phyloP scores from a whole-genome alignment of 805 yeast species.

The Kodamaea leandrae region DNA sequence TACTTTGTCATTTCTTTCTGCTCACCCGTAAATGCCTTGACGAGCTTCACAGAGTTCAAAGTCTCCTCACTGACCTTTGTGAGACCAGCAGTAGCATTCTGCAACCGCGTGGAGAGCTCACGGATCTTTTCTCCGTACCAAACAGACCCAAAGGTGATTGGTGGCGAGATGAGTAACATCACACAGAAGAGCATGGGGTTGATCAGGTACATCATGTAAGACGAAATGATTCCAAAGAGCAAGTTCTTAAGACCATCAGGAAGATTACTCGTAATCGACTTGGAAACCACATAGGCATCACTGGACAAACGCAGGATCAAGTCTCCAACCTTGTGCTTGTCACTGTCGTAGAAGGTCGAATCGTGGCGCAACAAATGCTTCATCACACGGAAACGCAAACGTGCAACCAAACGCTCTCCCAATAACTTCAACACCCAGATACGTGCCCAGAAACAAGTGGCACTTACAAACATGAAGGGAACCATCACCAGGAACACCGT shows the following conservation, averaged over 20 bases:
- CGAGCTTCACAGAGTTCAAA: constrained; percentile 40
- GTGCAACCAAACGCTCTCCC: constrained; percentile 45
- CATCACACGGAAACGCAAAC: constrained; percentile 42
- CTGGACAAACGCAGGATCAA: constrained; percentile 43
- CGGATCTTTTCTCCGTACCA: constrained; percentile 46
- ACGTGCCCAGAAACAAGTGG: constrained; percentile 47
- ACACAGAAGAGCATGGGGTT: constrained; percentile 43
- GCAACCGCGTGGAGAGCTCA: constrained; percentile 38
- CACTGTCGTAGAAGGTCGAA: constrained; percentile 40
- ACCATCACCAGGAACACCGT: constrained; percentile 42
- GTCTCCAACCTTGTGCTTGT: constrained; percentile 46
- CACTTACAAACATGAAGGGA: constrained; percentile 43
- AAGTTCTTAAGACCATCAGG: constrained; percentile 46
- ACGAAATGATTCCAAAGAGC: constrained; percentile 39
- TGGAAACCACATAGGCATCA: constrained; percentile 46
- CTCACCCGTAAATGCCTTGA: constrained; percentile 45
- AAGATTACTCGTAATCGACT: constrained; percentile 41
- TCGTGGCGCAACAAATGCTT: constrained; percentile 43
- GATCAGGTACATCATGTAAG: constrained; percentile 45
- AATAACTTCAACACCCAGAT: constrained; percentile 40
- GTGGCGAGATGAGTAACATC: constrained; percentile 45
- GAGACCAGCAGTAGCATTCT: constrained; percentile 44
- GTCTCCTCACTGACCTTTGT: constrained; percentile 46
- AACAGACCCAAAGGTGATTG: constrained; percentile 44
- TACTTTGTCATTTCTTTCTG: constrained; percentile 40